phyloP scores from a whole-genome alignment of 225 moss, liverwort and hornwort species.

The Pleurozium schreberi region DNA sequence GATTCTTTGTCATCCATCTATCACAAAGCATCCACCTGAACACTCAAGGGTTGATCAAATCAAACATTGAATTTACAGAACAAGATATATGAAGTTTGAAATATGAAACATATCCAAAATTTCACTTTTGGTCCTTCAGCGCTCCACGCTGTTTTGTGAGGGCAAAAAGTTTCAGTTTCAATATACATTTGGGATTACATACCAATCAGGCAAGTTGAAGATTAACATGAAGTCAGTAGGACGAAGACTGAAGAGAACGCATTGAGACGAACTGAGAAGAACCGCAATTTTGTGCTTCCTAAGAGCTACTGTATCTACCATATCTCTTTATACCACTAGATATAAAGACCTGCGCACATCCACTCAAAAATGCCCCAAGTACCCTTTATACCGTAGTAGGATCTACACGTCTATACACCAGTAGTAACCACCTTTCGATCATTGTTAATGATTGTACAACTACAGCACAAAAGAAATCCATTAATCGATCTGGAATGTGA shows the following conservation, averaged over 20 bases:
- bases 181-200: background rate
- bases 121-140: background rate
- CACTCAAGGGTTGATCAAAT: too few relatives aligned
- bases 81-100: too few relatives aligned
- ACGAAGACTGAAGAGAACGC: background rate
- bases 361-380: background rate
- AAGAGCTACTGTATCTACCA: background rate
- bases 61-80: background rate
- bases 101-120: background rate
- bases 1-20: too few relatives aligned
- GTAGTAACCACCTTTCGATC: background rate
- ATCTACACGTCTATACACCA: background rate
- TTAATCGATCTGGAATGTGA: background rate
- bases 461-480: background rate
- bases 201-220: background rate
- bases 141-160: background rate
- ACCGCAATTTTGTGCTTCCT: background rate
- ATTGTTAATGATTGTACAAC: slow-evolving; percentile 4
- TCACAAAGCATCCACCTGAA: too few relatives aligned
- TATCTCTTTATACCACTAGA: background rate
- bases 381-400: background rate
- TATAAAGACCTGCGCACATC: background rate
- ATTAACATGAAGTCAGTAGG: background rate
- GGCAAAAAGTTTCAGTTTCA: background rate
- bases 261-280: background rate